phyloP scores from a whole-genome alignment of 768 basidiomycete genomes.

The Serendipita indica region DNA sequence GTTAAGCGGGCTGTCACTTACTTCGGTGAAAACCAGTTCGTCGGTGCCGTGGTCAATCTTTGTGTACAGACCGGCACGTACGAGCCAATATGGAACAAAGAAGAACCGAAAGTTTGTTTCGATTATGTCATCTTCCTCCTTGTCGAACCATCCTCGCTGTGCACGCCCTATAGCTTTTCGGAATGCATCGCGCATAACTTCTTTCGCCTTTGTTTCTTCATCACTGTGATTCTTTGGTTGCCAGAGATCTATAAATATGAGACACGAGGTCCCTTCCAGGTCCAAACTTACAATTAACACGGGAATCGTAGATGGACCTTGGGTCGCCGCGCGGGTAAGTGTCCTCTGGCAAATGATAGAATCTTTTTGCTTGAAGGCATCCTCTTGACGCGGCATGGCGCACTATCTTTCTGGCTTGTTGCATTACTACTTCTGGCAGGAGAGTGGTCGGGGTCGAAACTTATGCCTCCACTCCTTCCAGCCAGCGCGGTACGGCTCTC shows the following conservation, averaged over 20 bases:
- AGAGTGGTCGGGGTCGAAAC: neutral
- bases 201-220: neutral
- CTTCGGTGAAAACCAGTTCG: neutral
- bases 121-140: neutral
- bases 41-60: neutral
- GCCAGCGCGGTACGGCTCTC: neutral
- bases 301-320: neutral
- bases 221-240: neutral
- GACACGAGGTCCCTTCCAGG: neutral
- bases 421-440: neutral
- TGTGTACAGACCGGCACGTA: neutral
- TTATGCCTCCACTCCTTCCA: neutral
- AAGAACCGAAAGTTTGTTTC: neutral
- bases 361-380: neutral
- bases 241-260: conserved; percentile 4
- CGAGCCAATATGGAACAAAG: conserved; percentile 3
- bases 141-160: neutral
- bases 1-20: neutral
- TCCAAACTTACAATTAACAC: neutral
- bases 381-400: neutral
- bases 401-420: neutral
- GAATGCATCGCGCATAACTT: neutral
- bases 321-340: neutral
- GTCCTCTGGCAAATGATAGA: neutral
- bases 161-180: neutral